phyloP scores from a whole-genome alignment of 1,284 basidiomycete genomes.

The Phlebopus sp. region DNA sequence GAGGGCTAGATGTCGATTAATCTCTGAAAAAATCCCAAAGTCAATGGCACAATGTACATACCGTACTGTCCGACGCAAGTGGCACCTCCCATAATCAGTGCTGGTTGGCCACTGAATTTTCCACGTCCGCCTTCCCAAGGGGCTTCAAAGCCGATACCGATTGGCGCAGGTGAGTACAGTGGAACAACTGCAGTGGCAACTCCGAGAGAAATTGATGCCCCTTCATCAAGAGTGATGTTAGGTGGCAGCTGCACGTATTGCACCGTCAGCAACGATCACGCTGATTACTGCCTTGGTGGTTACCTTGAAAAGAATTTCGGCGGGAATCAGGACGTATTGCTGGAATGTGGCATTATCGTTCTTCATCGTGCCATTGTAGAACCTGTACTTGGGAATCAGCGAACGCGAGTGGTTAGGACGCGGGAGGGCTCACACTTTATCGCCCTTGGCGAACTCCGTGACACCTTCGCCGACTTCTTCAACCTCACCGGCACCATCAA shows the following conservation, averaged over 20 bases:
- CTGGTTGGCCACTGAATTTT: constrained; percentile 23
- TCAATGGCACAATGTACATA: constrained; percentile 7
- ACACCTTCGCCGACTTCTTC: constrained; percentile 44
- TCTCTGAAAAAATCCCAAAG: neutral
- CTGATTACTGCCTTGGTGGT: neutral
- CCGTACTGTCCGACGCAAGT: constrained; percentile 36
- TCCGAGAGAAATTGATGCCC: constrained; percentile 18
- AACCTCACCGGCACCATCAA: constrained; percentile 47
- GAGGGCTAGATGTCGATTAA: too few species aligned
- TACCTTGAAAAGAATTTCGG: constrained; percentile 30
- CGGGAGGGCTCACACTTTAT: constrained; percentile 40
- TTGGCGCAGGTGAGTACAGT: constrained; percentile 21
- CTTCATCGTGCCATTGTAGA: constrained; percentile 24
- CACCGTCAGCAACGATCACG: too few species aligned
- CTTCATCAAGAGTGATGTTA: constrained; percentile 23
- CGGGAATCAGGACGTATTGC: constrained; percentile 30
- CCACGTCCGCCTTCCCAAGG: constrained; percentile 16
- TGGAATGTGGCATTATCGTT: constrained; percentile 30
- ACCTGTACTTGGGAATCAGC: constrained; percentile 13
- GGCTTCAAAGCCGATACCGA: constrained; percentile 18
- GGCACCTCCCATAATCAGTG: constrained; percentile 37
- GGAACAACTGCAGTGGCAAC: constrained; percentile 12
- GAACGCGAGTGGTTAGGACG: neutral
- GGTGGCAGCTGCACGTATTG: constrained; percentile 11
- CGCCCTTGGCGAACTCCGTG: constrained; percentile 41